Conservation (phyloP, 306 rosid genomes). For the Malus domestica region ASM211411v1 NC_041792.1:5472001-5472500, state of each 20-base stretch:
- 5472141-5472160: slow-evolving; percentile 11
- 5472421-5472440: neutral
- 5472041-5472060: neutral
- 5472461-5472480: neutral
- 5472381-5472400: slow-evolving; percentile 98
- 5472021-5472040: neutral
- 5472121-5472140: slow-evolving; percentile 22
- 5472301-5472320: slow-evolving; percentile 93
- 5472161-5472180: slow-evolving; percentile 14
- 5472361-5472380: slow-evolving; percentile 88
- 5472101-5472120: slow-evolving; percentile 16
- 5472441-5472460: neutral
- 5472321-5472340: slow-evolving; percentile 80
- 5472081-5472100: slow-evolving; percentile 35
- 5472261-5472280: neutral
- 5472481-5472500: neutral
- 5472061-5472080: neutral
- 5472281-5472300: slow-evolving; percentile 70
- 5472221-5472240: slow-evolving; percentile 5
- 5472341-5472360: slow-evolving; percentile 76
- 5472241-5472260: slow-evolving; percentile 10
- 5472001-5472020: neutral
- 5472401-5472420: slow-evolving; percentile 57
- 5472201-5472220: slow-evolving; percentile 1
- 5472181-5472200: slow-evolving; percentile 10